phyloP scores from a whole-genome alignment of 805 yeast genomes.

The Nakazawaea populi region DNA sequence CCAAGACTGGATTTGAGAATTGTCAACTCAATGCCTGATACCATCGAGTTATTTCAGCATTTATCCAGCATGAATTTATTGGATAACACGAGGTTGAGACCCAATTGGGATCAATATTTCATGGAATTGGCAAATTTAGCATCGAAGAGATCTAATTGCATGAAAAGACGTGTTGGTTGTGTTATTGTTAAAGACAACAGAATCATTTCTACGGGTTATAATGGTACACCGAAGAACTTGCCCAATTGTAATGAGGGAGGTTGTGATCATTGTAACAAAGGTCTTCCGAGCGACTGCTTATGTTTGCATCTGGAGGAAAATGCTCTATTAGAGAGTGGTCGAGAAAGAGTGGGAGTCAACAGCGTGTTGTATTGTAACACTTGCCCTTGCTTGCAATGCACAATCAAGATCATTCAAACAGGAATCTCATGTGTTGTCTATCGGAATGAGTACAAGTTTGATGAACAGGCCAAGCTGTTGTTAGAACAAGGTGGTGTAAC shows the following conservation, averaged over 20 bases:
- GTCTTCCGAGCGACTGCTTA: conserved; percentile 62
- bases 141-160: conserved; percentile 88
- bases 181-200: conserved; percentile 82
- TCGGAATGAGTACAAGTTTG: conserved; percentile 92
- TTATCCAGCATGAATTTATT: conserved; percentile 35
- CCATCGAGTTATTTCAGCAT: conserved; percentile 29
- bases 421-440: conserved; percentile 92
- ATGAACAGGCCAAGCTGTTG: conserved; percentile 63
- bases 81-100: conserved; percentile 64
- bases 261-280: conserved; percentile 81
- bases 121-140: conserved; percentile 93
- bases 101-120: conserved; percentile 95
- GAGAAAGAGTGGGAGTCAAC: conserved; percentile 66
- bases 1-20: conserved; percentile 52
- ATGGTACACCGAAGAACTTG: conserved; percentile 91
- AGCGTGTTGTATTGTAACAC: conserved; percentile 88
- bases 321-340: conserved; percentile 89
- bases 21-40: conserved; percentile 39
- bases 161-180: conserved; percentile 97
- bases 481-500: conserved; percentile 67
- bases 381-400: conserved; percentile 94
- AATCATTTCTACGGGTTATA: conserved; percentile 94
- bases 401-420: conserved; percentile 89
- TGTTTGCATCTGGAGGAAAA: conserved; percentile 98
- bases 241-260: conserved; percentile 95